These are phyloP conservation scores for Colletotrichum zoysiae DNA, from an alignment of 2,329 filamentous ascomycete genomes.

Conservation along the genomic window DNA sequence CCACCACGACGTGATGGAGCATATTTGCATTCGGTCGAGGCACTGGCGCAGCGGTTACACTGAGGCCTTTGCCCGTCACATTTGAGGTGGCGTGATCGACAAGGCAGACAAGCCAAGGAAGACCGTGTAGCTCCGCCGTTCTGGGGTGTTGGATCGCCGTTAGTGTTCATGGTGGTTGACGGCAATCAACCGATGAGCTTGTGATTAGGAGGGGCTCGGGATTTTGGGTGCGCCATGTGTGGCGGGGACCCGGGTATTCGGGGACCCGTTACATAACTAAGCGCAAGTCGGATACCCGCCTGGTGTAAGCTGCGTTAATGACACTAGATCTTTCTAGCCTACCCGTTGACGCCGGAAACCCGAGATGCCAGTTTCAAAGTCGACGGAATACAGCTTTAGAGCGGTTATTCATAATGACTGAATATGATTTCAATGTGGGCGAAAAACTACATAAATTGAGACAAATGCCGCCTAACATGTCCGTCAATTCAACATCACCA, in stretches of 20 bases:
- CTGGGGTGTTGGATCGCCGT: not conserved
- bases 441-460: not conserved
- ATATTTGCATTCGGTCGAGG: constrained; percentile 62
- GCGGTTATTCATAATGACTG: not conserved
- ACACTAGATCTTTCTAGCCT: not conserved
- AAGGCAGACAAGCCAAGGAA: constrained; percentile 63
- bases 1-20: constrained; percentile 64
- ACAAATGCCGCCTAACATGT: too few relatives aligned
- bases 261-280: constrained; percentile 7
- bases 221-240: not conserved
- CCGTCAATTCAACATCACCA: not conserved
- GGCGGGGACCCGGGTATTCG: constrained; percentile 25
- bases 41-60: constrained; percentile 59
- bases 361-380: not conserved
- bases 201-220: not conserved
- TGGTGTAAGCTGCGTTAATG: not conserved
- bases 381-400: not conserved
- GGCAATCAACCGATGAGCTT: not conserved
- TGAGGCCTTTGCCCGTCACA: constrained; percentile 63
- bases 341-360: not conserved
- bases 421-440: not conserved
- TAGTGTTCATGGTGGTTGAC: not conserved
- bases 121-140: constrained; percentile 44
- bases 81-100: constrained; percentile 64
- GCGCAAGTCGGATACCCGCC: not conserved